These are phyloP conservation scores for Purpureocillium takamizusanense DNA, from an alignment of 2,329 filamentous ascomycete species.

Conservation along the genomic window DNA sequence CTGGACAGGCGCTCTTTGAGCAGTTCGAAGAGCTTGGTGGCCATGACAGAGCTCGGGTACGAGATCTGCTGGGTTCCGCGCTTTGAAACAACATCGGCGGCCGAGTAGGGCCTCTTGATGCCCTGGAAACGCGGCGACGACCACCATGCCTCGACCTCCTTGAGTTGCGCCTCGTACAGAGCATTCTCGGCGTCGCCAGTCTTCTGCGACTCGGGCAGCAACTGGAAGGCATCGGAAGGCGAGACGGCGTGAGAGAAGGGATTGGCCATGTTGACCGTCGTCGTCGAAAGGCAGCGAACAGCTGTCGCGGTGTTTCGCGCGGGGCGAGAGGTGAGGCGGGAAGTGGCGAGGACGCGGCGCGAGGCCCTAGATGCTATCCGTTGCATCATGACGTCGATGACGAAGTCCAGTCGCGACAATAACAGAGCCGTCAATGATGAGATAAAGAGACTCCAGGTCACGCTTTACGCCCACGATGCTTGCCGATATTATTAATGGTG, in stretches of 20 bases:
- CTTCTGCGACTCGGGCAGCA: constrained; percentile 71
- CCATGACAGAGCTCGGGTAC: constrained; percentile 92
- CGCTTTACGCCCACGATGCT: not conserved
- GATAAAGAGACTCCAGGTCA: not conserved
- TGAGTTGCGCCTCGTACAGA: constrained; percentile 73
- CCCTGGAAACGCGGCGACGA: constrained; percentile 71
- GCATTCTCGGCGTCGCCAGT: constrained; percentile 73
- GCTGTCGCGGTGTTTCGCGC: constrained; percentile 8
- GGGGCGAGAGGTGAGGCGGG: constrained; percentile 7
- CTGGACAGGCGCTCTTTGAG: constrained; percentile 68
- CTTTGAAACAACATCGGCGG: constrained; percentile 88
- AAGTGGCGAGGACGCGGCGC: constrained; percentile 15
- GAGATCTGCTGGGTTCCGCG: constrained; percentile 77
- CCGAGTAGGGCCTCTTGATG: constrained; percentile 86
- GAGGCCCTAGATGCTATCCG: constrained; percentile 21
- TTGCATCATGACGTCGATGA: constrained; percentile 19
- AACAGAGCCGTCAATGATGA: no score
- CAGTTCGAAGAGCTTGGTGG: constrained; percentile 85
- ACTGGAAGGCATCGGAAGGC: constrained; percentile 72
- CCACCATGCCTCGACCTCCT: constrained; percentile 89
- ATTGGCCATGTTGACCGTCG: constrained; percentile 22
- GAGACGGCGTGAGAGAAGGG: constrained; percentile 18
- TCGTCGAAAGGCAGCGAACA: constrained; percentile 20
- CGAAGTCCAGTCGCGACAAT: no score
- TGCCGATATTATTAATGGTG: no score